These are phyloP conservation scores for Nothopassalora personata DNA, from an alignment of 2,329 filamentous ascomycete genomes.

Conservation along the genomic window DNA sequence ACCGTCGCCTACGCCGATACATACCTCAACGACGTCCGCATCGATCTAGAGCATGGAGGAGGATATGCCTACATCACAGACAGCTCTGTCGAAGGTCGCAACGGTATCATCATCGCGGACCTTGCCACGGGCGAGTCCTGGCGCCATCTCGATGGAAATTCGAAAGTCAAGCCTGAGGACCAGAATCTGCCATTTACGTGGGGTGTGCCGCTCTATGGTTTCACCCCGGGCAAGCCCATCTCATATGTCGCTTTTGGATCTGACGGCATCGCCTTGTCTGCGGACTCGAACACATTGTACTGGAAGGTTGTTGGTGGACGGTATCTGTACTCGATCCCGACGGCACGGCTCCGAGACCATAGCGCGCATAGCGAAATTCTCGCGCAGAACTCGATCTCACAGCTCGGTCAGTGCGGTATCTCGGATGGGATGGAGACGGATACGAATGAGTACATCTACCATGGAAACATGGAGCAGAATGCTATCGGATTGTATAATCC, in stretches of 20 bases:
- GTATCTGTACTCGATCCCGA: constrained; percentile 44
- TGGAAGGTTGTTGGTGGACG: constrained; percentile 43
- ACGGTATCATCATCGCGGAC: constrained; percentile 48
- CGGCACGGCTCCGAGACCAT: constrained; percentile 38
- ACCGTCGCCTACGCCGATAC: constrained; percentile 45
- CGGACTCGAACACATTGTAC: constrained; percentile 45
- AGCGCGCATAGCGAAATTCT: constrained; percentile 38
- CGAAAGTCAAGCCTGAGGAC: constrained; percentile 37
- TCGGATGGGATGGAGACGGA: constrained; percentile 52
- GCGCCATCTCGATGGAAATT: constrained; percentile 45
- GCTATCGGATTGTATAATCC: constrained; percentile 45
- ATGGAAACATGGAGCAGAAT: constrained; percentile 48
- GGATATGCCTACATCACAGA: constrained; percentile 53
- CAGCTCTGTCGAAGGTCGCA: constrained; percentile 44
- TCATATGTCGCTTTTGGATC: constrained; percentile 42
- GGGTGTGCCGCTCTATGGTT: constrained; percentile 45
- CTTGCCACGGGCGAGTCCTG: constrained; percentile 46
- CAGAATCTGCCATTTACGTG: constrained; percentile 47
- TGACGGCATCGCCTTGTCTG: constrained; percentile 49
- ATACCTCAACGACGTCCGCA: constrained; percentile 52
- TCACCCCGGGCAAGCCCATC: constrained; percentile 33
- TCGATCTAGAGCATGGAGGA: constrained; percentile 46
- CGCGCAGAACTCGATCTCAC: constrained; percentile 40
- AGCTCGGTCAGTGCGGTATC: constrained; percentile 45
- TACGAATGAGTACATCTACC: constrained; percentile 46